A percentile compares a stretch with the other conserved stretches of the same genome.
Conservation (phyloP, 2,329 filamentous ascomycete species). For the Periconia sp. region DNA sequence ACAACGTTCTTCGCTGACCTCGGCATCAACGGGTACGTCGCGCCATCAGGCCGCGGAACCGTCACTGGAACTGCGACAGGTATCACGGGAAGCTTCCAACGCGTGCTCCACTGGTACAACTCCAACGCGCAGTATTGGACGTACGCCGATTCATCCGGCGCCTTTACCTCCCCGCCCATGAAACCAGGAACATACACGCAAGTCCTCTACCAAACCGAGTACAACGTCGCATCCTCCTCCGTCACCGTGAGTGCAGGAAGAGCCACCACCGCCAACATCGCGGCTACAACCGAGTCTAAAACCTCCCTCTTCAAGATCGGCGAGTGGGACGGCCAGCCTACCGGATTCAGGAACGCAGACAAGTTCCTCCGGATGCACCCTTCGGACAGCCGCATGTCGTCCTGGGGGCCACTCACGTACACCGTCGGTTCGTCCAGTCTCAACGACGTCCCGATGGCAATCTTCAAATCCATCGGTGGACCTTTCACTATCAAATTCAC, state of each 20-base stretch:
- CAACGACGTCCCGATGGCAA: constrained; percentile 65
- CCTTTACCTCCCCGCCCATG: constrained; percentile 67
- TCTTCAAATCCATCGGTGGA: constrained; percentile 63
- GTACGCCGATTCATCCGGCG: constrained; percentile 56
- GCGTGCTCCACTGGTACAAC: constrained; percentile 68
- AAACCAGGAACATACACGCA: constrained; percentile 70
- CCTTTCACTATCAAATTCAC: constrained; percentile 64
- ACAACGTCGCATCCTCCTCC: constrained; percentile 54
- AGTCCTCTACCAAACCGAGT: constrained; percentile 64
- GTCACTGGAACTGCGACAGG: constrained; percentile 64
- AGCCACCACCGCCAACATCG: constrained; percentile 54
- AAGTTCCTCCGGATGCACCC: constrained; percentile 71
- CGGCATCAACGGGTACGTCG: constrained; percentile 60
- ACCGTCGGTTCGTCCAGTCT: constrained; percentile 59
- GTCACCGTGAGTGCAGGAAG: constrained; percentile 52
- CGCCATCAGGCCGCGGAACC: constrained; percentile 58
- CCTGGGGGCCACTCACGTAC: constrained; percentile 63
- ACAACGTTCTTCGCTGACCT: constrained; percentile 63
- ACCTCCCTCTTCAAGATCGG: constrained; percentile 66
- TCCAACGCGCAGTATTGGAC: constrained; percentile 65
- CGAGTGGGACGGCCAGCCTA: constrained; percentile 62
- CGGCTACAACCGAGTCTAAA: constrained; percentile 50
- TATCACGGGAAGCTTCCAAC: constrained; percentile 53
- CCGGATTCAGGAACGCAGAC: constrained; percentile 66
- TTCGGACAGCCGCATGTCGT: constrained; percentile 63